Base-by-base conservation (phyloP, 192 early-diverging fungal species). In the Phycomyces nitens region DNA sequence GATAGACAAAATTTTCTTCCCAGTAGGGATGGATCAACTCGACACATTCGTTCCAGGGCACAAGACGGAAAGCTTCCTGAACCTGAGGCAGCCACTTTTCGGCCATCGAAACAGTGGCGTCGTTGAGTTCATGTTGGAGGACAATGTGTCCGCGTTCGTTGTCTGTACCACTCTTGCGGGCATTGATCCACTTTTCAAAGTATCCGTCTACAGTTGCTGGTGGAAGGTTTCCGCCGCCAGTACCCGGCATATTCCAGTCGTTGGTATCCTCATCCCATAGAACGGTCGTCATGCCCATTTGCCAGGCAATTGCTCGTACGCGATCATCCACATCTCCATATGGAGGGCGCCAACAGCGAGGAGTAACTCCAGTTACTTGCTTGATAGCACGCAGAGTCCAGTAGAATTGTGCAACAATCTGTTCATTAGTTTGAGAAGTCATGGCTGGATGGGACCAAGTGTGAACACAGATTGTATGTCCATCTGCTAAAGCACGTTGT, bases 401-500 rank as follows among this genome's bases (percentile, higher is more conserved):
- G 40, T 80, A 64, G 8, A 83, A 65, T 67, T 89, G 85, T 47
- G 83, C 80, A 38, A 86, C 79, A 21, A 89, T 51, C n/a, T 70
- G 59, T 42, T 76, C 67, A 39, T 79, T 78, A 1, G 69, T 22
- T 18, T 80, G 54, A 12, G 75, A 72, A 16, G 84, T 81, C 70
- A 89, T 74, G 15, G 73, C 26, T 34, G 69, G 53, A 53, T 89
- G 87, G 15, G 81, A 77, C 86, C 86, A 88, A 20, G 88, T 89
- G 58, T 89, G 88, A 34, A 77, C 80, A 16, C 75, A 82, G 38
- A 90, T 60, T 26, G 78, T 74, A 47, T 89, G 86, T 21, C 88
- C 85, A 69, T 70, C 62, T 8, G 54, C 29, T n/a, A 76, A 38
- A 42, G 69, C 74, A 54, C 69, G 69, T 41, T 67, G 56, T 21